A percentile compares a stretch with the other conserved stretches of the same genome.
Conservation (phyloP, 2,329 filamentous ascomycete genomes). For the Epichloe sylvatica region DNA sequence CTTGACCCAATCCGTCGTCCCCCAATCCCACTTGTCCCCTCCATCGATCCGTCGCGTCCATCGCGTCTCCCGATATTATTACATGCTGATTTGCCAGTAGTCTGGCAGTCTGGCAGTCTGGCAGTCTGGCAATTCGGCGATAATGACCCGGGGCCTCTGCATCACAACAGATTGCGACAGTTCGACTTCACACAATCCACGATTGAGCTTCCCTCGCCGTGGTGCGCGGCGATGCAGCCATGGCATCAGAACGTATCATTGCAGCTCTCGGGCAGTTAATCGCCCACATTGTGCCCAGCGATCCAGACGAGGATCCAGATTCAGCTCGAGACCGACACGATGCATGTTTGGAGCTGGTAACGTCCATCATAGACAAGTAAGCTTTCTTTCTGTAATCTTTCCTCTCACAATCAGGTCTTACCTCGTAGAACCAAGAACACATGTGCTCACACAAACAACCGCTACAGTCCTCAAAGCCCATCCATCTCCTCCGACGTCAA, state of each 20-base stretch:
- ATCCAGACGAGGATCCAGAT: constrained; percentile 53
- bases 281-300: constrained; percentile 54
- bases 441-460: background rate
- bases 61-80: constrained; percentile 12
- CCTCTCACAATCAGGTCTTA: background rate
- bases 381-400: background rate
- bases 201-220: background rate
- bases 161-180: no score
- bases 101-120: no score
- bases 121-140: no score
- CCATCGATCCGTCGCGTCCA: constrained; percentile 10
- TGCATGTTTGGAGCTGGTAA: constrained; percentile 39
- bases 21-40: constrained; percentile 7
- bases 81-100: background rate
- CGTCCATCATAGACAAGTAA: constrained; percentile 38
- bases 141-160: no score
- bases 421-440: background rate
- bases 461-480: constrained; percentile 32
- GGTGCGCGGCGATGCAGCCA: constrained; percentile 33
- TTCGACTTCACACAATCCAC: background rate
- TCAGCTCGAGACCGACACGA: constrained; percentile 55
- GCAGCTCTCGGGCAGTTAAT: constrained; percentile 70
- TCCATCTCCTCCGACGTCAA: constrained; percentile 60
- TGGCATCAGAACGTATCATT: constrained; percentile 55
- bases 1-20: constrained; percentile 7